Evolutionary conservation across 768 basidiomycete species (phyloP).

Genomic region (Dictyophora rubrovolvata): DNA sequence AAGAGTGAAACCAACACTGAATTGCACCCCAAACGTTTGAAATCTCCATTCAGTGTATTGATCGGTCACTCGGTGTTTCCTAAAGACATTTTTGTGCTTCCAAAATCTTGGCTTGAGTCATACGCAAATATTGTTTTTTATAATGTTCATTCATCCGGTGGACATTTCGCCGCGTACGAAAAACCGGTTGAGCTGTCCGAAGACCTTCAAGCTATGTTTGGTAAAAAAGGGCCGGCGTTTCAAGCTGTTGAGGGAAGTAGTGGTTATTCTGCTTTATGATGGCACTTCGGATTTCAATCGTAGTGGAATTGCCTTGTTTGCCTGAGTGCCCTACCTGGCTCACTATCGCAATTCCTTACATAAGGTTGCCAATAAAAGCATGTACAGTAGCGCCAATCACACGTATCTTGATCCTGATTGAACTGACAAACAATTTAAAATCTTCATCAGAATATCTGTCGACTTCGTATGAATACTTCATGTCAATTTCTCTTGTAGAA

Average conservation of each 20-base stretch:
- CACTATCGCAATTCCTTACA: not conserved
- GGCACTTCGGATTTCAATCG: not conserved
- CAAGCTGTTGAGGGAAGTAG: slow-evolving; percentile 32
- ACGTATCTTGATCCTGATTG: no score
- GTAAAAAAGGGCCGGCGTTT: slow-evolving; percentile 38
- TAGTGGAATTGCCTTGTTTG: not conserved
- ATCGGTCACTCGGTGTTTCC: slow-evolving; percentile 44
- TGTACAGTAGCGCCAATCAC: no score
- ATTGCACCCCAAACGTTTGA: not conserved
- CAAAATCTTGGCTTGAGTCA: slow-evolving; percentile 26
- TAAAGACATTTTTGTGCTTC: slow-evolving; percentile 26
- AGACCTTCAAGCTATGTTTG: slow-evolving; percentile 50
- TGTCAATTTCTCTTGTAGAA: not conserved
- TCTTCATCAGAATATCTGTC: not conserved
- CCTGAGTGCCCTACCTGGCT: not conserved
- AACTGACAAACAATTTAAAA: not conserved
- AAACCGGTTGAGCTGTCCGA: slow-evolving; percentile 35
- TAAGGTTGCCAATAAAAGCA: no score
- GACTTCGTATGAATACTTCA: not conserved
- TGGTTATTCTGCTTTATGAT: not conserved
- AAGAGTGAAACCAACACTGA: slow-evolving; percentile 1
- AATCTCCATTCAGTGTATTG: slow-evolving; percentile 24
- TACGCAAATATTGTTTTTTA: slow-evolving; percentile 23
- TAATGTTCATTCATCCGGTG: slow-evolving; percentile 38
- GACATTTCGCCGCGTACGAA: slow-evolving; percentile 52